Percentiles rank a stretch among this genome's conserved stretches.
Conservation (phyloP, 140 eudicot genomes). For the Flaveria floridana region DNA sequence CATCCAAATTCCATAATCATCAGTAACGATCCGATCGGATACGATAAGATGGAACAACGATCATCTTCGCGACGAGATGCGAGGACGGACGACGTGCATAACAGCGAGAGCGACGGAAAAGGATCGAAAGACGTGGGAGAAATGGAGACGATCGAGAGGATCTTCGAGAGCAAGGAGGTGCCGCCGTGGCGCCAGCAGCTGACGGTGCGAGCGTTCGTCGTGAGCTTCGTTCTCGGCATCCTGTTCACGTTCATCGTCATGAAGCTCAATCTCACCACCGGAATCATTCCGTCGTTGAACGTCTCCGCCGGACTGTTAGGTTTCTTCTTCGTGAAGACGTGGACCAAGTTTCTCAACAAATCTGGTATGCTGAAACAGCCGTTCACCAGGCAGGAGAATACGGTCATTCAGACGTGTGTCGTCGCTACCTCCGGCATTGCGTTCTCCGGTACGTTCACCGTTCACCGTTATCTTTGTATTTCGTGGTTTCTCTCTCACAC, state of each 20-base stretch:
- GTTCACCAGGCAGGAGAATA: slow-evolving; percentile 90
- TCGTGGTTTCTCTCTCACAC: slow-evolving; percentile 16
- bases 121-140: slow-evolving; percentile 21
- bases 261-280: slow-evolving; percentile 93
- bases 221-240: slow-evolving; percentile 54
- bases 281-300: slow-evolving; percentile 88
- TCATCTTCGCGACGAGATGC: slow-evolving; percentile 36
- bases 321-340: slow-evolving; percentile 83
- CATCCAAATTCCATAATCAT: background rate
- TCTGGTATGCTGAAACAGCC: slow-evolving; percentile 79
- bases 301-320: slow-evolving; percentile 95
- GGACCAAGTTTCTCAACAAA: slow-evolving; percentile 70
- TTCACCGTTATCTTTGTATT: background rate
- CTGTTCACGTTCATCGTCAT: slow-evolving; percentile 88
- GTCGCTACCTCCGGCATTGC: slow-evolving; percentile 97
- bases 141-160: slow-evolving; percentile 55
- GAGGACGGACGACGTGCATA: slow-evolving; percentile 7
- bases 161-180: slow-evolving; percentile 70
- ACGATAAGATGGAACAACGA: slow-evolving; percentile 33
- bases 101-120: slow-evolving; percentile 36
- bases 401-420: slow-evolving; percentile 95
- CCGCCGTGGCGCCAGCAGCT: slow-evolving; percentile 85
- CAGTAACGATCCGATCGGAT: background rate
- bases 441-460: slow-evolving; percentile 59
- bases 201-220: slow-evolving; percentile 75